Evolutionary conservation across 2,329 filamentous ascomycete species (phyloP).

Genomic region (Macrophomina phaseolina): DNA sequence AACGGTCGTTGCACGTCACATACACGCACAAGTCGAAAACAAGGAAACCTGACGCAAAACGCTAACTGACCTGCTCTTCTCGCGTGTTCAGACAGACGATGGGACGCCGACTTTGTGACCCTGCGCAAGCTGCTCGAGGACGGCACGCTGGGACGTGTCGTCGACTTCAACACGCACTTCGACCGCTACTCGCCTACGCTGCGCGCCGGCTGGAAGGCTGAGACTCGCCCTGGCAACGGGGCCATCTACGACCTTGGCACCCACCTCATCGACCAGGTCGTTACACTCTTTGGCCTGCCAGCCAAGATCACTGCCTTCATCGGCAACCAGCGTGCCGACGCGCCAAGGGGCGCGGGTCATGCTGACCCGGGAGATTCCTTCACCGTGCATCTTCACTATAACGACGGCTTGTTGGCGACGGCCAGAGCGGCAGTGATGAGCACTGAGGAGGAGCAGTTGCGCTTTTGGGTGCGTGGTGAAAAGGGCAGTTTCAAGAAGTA

Average conservation of each 20-base stretch:
- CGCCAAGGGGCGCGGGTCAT: conserved; percentile 1
- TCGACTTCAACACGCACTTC: conserved; percentile 82
- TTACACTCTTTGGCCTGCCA: conserved; percentile 72
- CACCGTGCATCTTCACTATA: conserved; percentile 71
- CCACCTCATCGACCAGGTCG: conserved; percentile 77
- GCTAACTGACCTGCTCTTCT: neutral
- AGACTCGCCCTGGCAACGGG: conserved; percentile 68
- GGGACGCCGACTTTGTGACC: conserved; percentile 78
- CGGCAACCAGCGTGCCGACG: conserved; percentile 66
- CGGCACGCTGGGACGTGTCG: conserved; percentile 69
- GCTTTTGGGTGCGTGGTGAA: conserved; percentile 78
- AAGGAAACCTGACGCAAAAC: conserved; percentile 32
- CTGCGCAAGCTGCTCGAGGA: conserved; percentile 66
- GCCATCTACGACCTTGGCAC: conserved; percentile 76
- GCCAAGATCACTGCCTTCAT: conserved; percentile 70
- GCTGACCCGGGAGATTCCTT: conserved; percentile 61
- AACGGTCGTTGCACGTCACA: neutral
- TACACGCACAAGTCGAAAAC: neutral
- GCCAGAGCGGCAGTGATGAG: conserved; percentile 73
- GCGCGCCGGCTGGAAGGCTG: conserved; percentile 67
- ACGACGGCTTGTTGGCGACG: conserved; percentile 66
- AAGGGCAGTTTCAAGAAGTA: conserved; percentile 78
- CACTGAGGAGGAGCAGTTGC: conserved; percentile 70
- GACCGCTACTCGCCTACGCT: conserved; percentile 70
- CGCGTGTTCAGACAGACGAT: conserved; percentile 63